Evolutionary conservation across 805 yeast species (phyloP), one percentile per base, ranked within the genome.

Genomic region (Tetrapisispora fleetii): DNA sequence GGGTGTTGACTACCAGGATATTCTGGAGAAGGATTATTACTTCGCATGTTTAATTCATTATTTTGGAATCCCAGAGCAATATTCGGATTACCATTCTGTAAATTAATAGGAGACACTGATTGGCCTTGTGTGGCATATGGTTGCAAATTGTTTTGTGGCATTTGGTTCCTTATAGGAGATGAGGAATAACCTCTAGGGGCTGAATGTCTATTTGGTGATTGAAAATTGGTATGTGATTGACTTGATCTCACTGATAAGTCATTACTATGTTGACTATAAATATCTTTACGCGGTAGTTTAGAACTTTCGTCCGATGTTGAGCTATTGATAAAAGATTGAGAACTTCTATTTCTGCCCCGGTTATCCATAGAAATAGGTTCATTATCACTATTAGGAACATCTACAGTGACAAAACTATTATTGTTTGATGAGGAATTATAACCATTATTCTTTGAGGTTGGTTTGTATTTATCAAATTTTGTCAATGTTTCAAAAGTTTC

Each of bases 391-490:
- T 37, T 18, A 37, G 39, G 39, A 37, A 37, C 9, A 8, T 18
- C 14, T 18, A 6, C 9, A 37, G n/a, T 37, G n/a, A 8, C 24
- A 9, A 37, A 18, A 19, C 11, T 16, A 18, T 37, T 37, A 19
- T 37, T 19, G 8, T 37, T 17, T 17, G 11, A 19, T 38, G 40
- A 13, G 3, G 9, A 9, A 13, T 21, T 22, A 38, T 16, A 19
- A 16, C 16, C 28, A n/a, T 28, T 19, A 7, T 36, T n/a, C 9
- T 16, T n/a, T n/a, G 27, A 53, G 2, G 65, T 53, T 5, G 63
- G 63, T 35, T 60, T 56, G 54, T 64, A 59, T 49, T 57, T 49
- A 49, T 64, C 61, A 38, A 59, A 60, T 48, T 58, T 62, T 2
- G 64, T 60, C 42, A 59, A 46, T 19, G 56, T 49, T 47, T 58